Evolutionary conservation across 1,284 basidiomycete genomes (phyloP).

Genomic region (Gastroboletus turbinatus): DNA sequence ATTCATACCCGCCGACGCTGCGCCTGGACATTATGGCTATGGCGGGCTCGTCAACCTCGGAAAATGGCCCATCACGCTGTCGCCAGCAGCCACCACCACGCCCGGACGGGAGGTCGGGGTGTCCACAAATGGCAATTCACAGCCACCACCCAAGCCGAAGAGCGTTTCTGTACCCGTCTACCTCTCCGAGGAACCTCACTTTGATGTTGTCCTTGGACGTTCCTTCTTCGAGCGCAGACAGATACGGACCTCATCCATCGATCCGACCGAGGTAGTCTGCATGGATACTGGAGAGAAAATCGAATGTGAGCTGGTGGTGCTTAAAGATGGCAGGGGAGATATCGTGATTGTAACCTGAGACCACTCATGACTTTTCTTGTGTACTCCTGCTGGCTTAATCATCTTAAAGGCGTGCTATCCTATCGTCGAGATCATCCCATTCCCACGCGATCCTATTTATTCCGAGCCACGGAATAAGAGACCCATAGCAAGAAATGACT

Average conservation of each 20-base stretch:
- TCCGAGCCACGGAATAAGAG: neutral
- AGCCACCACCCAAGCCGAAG: constrained; percentile 39
- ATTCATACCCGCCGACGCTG: constrained; percentile 85
- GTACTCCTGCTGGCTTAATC: neutral
- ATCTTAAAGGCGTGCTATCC: neutral
- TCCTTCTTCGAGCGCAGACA: constrained; percentile 92
- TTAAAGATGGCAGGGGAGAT: constrained; percentile 84
- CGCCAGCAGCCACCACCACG: constrained; percentile 32
- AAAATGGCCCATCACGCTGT: constrained; percentile 71
- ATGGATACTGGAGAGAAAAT: constrained; percentile 95
- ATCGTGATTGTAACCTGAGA: constrained; percentile 80
- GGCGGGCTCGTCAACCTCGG: constrained; percentile 82
- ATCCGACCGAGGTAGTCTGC: constrained; percentile 90
- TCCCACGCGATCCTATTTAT: neutral
- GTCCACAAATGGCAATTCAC: constrained; percentile 8
- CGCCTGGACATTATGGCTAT: constrained; percentile 84
- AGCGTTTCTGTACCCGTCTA: constrained; percentile 53
- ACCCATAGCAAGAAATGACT: neutral
- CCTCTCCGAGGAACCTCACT: constrained; percentile 93
- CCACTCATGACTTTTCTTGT: neutral
- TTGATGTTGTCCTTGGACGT: constrained; percentile 93
- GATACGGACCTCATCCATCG: constrained; percentile 78
- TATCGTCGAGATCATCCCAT: neutral
- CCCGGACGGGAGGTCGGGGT: constrained; percentile 20
- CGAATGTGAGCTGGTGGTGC: constrained; percentile 87